Conservation (phyloP, 768 basidiomycete genomes). For the Boletellus ananas region DNA sequence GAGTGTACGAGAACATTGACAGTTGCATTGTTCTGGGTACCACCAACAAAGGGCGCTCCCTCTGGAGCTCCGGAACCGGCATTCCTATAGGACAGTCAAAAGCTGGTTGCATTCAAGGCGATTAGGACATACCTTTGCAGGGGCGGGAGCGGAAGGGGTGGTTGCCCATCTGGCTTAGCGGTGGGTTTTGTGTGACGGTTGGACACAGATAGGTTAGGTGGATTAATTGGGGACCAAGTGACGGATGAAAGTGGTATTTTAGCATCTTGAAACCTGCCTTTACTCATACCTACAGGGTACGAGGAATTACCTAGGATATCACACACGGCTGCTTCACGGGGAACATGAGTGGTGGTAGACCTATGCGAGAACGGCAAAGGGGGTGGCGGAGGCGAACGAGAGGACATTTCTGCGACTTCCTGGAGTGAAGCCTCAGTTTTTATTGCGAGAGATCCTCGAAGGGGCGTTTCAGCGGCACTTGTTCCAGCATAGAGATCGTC, state of each 20-base stretch:
- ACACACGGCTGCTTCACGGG: neutral
- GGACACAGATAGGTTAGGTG: neutral
- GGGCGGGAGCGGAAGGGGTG: neutral
- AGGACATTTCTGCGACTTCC: neutral
- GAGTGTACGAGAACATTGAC: constrained; percentile 7
- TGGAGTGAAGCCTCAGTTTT: neutral
- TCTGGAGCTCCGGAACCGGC: neutral
- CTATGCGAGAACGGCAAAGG: neutral
- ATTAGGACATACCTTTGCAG: constrained; percentile 9
- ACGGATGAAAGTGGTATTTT: neutral
- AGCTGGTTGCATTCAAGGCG: neutral
- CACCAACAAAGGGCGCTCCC: neutral
- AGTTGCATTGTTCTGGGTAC: neutral
- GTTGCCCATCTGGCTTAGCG: neutral
- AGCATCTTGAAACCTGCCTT: neutral
- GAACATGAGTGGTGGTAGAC: neutral
- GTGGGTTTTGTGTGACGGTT: constrained; percentile 9
- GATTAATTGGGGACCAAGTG: neutral
- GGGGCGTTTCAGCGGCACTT: neutral
- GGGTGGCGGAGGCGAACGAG: neutral
- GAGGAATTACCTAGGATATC: neutral
- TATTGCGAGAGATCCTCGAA: neutral
- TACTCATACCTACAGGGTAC: neutral
- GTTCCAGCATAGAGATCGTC: constrained; percentile 9
- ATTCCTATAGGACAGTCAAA: too few species aligned